These are phyloP conservation scores for Rhododendron molle DNA, from an alignment of 148 eudicot genomes.

Conservation along the genomic window DNA sequence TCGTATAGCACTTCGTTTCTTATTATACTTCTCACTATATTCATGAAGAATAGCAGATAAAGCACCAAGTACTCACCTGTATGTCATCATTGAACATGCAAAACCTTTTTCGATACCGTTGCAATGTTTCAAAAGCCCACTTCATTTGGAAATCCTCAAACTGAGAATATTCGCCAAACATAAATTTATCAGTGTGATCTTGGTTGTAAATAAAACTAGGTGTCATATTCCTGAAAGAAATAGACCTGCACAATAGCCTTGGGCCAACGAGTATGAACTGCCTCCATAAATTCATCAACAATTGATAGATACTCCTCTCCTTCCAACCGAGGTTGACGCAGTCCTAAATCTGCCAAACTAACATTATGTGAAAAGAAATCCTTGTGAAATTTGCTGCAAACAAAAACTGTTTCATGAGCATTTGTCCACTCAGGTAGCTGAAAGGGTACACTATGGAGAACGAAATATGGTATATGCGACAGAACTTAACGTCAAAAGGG, in stretches of 20 bases:
- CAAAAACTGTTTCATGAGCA: not conserved
- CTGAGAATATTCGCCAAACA: constrained; percentile 33
- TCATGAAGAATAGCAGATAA: not conserved
- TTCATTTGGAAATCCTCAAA: constrained; percentile 99
- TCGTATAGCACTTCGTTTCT: not conserved
- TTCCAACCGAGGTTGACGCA: constrained; percentile 82
- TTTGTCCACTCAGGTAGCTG: not conserved
- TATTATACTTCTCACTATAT: not conserved
- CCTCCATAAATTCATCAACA: constrained; percentile 97
- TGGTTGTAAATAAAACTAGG: constrained; percentile 7
- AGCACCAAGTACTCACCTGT: constrained; percentile 50
- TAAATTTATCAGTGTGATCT: constrained; percentile 10
- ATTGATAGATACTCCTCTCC: constrained; percentile 89
- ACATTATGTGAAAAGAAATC: constrained; percentile 17
- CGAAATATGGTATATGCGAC: not conserved
- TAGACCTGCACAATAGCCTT: constrained; percentile 97
- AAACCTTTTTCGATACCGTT: constrained; percentile 72
- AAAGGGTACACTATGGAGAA: not conserved
- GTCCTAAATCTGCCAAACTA: constrained; percentile 77
- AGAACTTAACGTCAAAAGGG: not conserved
- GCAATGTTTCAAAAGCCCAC: constrained; percentile 98
- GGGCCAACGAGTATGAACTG: constrained; percentile 96
- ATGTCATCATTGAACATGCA: constrained; percentile 99
- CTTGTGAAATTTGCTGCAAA: not conserved
- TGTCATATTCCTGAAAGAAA: constrained; percentile 15